Base-by-base conservation (phyloP, 2,329 filamentous ascomycete species). In the Colletotrichum siamense region DNA sequence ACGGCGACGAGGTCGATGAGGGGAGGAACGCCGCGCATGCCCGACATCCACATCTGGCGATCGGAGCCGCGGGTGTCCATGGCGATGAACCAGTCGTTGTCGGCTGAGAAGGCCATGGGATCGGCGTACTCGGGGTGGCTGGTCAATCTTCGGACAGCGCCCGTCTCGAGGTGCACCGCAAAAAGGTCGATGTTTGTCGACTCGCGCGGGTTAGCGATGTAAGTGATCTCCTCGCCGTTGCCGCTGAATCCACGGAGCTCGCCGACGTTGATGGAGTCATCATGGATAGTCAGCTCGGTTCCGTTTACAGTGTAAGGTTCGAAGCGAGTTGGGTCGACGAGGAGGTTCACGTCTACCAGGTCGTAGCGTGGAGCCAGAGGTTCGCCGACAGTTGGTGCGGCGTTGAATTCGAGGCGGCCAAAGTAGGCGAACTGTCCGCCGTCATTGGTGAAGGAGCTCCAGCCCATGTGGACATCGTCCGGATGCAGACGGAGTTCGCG, bases 401-500 rank as follows among this genome's bases (percentile, higher is more conserved):
- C 71, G 64, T 89, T 88, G 80, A 88, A 89, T 6, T 81, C 59
- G 2, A 89, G 79, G 1, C 85, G 81, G 4, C 82, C 83, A 64
- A 86, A 84, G 79, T 85, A 87, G 5, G 75, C 79, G 13, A 83
- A 72, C 67, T 84, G 78, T 13, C 80, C 80, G 22, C 75, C 71
- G 4, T 64, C 69, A 6, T 59, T 66, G 18, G 79, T 81, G 69
- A 87, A 86, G 0, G 84, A 84, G 77, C 83, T 88, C 78, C 83
- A 88, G 6, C 83, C 85, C 8, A 89, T 78, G 69, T 89, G 87
- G 0, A 81, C 78, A 49, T 88, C 80, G 49, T 89, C 87, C 0
- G 87, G 87, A 74, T 89, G 87, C 9, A 89, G 72, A 16, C 87
- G 86, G 30, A 89, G 78, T 77, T 89, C 88, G 5, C 87, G 84